phyloP scores from a whole-genome alignment of 2,329 filamentous ascomycete genomes.

The Cordyceps militaris region DNA sequence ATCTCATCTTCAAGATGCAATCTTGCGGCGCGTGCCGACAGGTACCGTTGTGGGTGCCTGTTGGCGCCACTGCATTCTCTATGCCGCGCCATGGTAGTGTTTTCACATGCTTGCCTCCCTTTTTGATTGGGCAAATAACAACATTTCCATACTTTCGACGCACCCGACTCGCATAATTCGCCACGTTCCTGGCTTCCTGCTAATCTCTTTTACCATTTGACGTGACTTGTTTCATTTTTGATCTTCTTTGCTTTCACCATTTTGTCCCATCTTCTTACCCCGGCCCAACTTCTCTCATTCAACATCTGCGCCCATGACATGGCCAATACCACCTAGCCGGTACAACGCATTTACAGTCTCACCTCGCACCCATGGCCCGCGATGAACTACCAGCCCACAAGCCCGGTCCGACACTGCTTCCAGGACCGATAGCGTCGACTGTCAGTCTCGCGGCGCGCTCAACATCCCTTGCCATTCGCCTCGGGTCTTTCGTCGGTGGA shows the following conservation, averaged over 20 bases:
- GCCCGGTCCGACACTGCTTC: slow-evolving; percentile 44
- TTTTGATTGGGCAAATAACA: slow-evolving; percentile 1
- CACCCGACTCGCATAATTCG: slow-evolving; percentile 2
- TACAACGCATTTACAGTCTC: background rate
- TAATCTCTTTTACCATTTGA: background rate
- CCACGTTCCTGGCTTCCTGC: slow-evolving; percentile 3
- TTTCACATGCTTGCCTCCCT: slow-evolving; percentile 8
- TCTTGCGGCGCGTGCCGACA: slow-evolving; percentile 1
- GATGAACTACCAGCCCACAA: slow-evolving; percentile 15
- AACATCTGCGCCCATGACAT: background rate
- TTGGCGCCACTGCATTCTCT: background rate
- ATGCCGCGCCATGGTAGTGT: background rate
- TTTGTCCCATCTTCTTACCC: background rate
- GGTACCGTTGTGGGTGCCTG: background rate
- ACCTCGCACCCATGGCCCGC: slow-evolving; percentile 1
- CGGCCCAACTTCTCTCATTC: background rate
- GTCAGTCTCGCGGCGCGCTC: slow-evolving; percentile 56
- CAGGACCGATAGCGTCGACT: slow-evolving; percentile 47
- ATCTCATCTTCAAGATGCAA: background rate
- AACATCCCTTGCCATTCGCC: slow-evolving; percentile 48
- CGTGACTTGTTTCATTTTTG: no score
- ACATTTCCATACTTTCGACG: background rate
- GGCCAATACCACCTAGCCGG: background rate
- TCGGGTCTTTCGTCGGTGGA: slow-evolving; percentile 44
- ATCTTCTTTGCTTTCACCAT: background rate